Evolutionary conservation across 2,329 filamentous ascomycete genomes (phyloP), one percentile per base, ranked within the genome.

Genomic region (Apiospora malaysiana): DNA sequence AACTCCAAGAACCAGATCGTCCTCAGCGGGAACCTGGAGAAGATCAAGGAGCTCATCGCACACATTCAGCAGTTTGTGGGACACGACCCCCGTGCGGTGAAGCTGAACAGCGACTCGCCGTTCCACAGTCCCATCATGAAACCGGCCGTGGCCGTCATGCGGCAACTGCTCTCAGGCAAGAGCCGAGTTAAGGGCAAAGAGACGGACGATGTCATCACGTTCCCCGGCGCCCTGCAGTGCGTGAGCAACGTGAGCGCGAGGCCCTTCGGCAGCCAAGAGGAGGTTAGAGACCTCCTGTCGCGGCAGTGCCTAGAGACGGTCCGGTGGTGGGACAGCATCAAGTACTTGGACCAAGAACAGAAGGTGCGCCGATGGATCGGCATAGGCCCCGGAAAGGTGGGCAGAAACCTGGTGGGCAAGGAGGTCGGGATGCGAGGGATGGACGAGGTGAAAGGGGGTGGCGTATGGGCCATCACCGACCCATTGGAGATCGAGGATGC

Each of bases 1-100:
- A 98, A 98, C 83, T 94, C 92, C 80, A 96, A 94, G 84, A 97
- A 97, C 79, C 95, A 98, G 83, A 97, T 98, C 77, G 95, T 98
- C 68, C 86, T 98, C 69, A 96, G 93, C 78, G 95, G 95, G 46
- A 95, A 91, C 81, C 91, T 98, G 69, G 91, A 92, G 76, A 88
- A 91, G 75, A 97, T 98, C 80, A 91, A 90, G 77, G 92, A 91
- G 70, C 89, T 98, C 23, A 85, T 98, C 69, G 91, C 93, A 14
- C 94, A 98, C 79, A 87, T 98, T 71, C 87, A 94, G 68, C 94
- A 97, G 79, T 98, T 97, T 79, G 90, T 94, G 12, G 95, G 95
- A 14, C 94, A 98, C 79, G 95, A 98, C 81, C 95, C 95, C 4
- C 87, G 95, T 69, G 93, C 94, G 14, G 94, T 98, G 66, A 87